phyloP scores from a whole-genome alignment of 202 grass and related monocot genomes.

The Brachypodium distachyon region DNA sequence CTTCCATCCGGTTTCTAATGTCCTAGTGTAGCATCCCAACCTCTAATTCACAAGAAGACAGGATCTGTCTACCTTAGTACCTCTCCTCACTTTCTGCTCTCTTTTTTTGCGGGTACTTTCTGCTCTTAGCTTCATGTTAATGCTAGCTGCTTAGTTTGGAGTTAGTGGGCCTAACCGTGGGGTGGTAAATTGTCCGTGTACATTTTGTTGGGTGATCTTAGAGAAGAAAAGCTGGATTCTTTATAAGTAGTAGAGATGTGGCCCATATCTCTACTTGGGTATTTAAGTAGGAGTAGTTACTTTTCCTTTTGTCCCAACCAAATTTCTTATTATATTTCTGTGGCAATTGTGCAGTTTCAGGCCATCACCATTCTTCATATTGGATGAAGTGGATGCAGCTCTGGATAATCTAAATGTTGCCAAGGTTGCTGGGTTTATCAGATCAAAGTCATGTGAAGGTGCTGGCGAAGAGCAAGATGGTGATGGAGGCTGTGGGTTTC shows the following conservation, averaged over 20 bases:
- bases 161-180: too few relatives aligned
- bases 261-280: background rate
- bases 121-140: too few relatives aligned
- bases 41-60: too few relatives aligned
- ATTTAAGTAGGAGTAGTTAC: background rate
- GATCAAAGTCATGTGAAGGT: slow-evolving; percentile 81
- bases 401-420: slow-evolving; percentile 99
- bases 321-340: slow-evolving; percentile 16
- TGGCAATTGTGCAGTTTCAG: slow-evolving; percentile 57
- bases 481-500: slow-evolving; percentile 71
- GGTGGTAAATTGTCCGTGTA: too few relatives aligned
- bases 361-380: slow-evolving; percentile 98
- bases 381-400: slow-evolving; percentile 98
- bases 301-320: slow-evolving; percentile 3
- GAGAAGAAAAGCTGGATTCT: too few relatives aligned
- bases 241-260: background rate
- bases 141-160: too few relatives aligned
- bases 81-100: too few relatives aligned
- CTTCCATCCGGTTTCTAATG: too few relatives aligned
- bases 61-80: too few relatives aligned
- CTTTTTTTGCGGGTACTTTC: too few relatives aligned
- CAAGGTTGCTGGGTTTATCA: slow-evolving; percentile 96
- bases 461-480: slow-evolving; percentile 31
- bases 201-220: too few relatives aligned
- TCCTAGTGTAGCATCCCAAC: too few relatives aligned